Base-by-base conservation (phyloP, 257 asterid genomes). In the Solanum sitiens region DNA sequence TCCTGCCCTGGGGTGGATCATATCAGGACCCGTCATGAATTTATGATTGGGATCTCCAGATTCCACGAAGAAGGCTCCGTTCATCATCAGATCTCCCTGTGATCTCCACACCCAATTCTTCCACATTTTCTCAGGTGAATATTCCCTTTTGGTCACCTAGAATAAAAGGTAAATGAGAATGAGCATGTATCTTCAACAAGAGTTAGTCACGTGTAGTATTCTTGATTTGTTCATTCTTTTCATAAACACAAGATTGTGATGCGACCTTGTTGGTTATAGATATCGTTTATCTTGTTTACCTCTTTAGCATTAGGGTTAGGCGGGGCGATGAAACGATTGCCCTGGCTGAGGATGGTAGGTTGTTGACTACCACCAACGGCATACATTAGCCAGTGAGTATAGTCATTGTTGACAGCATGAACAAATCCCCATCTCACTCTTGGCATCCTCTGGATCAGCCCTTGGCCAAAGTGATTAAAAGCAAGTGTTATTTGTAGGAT, bases 81-180 rank as follows among this genome's bases (percentile, higher is more conserved):
- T 94, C 90, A 47, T 72, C 93, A 96, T 70, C 33, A 93, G 42
- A 90, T 96, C 99, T 56, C 93, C 95, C 61, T 95, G 93, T 6
- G 98, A 96, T 92, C 72, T 92, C 99, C 99, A 95, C 4, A 59
- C 91, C 99, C 98, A 96, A 11, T 91, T 90, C 91, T 94, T 91
- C 99, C 99, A 94, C 83, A 8, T 93, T 44, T 89, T 87, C 89
- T 95, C 91, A 0, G 91, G 21, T 83, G 94, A 85, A 63, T 92
- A 91, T 10, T 93, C 98, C 88, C 99, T 92, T 94, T 94, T 94
- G 0, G 98, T 96, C 86, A 96, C 96, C 97, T 95, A 44, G 83
- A 89, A 50, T 15, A 9, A 18, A 82, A 20, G 15, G 39, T 44
- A 16, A 56, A 76, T 37, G 14, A 87, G 73, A 56, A 50, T 20